Percentiles rank a stretch among this genome's conserved stretches.
Evolutionary conservation across 2,329 filamentous ascomycete genomes (phyloP).

Genomic region (Colletotrichum eleusines): DNA sequence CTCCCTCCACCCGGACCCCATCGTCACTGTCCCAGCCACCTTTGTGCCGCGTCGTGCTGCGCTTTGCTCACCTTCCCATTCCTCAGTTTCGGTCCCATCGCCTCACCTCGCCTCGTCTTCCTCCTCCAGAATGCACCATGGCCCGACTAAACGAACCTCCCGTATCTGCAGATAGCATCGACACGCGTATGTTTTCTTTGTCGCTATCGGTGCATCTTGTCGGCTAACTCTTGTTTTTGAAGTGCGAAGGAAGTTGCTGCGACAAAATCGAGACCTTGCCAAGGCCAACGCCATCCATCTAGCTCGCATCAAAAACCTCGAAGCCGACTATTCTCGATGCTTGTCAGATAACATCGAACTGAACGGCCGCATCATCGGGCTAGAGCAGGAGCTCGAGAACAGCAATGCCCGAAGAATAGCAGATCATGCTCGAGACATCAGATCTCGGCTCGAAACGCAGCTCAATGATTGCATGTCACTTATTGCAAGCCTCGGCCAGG

Average conservation of each 20-base stretch:
- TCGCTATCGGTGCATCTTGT: slow-evolving; percentile 15
- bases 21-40: slow-evolving; percentile 41
- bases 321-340: slow-evolving; percentile 80
- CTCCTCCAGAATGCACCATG: slow-evolving; percentile 66
- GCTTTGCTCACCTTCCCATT: slow-evolving; percentile 29
- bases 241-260: slow-evolving; percentile 84
- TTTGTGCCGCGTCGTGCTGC: slow-evolving; percentile 29
- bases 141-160: slow-evolving; percentile 84
- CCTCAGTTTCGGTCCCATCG: slow-evolving; percentile 27
- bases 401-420: slow-evolving; percentile 70
- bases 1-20: slow-evolving; percentile 34
- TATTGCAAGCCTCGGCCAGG: slow-evolving; percentile 73
- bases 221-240: slow-evolving; percentile 42
- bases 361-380: slow-evolving; percentile 75
- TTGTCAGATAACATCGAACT: slow-evolving; percentile 84
- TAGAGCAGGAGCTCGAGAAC: slow-evolving; percentile 76
- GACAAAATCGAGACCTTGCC: slow-evolving; percentile 87
- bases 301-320: slow-evolving; percentile 80
- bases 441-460: slow-evolving; percentile 77
- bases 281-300: slow-evolving; percentile 83
- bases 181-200: slow-evolving; percentile 70
- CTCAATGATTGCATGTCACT: slow-evolving; percentile 77
- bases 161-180: slow-evolving; percentile 75
- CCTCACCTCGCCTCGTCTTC: neutral
- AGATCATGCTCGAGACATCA: slow-evolving; percentile 77